Base-by-base conservation (phyloP, 148 eudicot species). In the Diospyros kaki region DNA sequence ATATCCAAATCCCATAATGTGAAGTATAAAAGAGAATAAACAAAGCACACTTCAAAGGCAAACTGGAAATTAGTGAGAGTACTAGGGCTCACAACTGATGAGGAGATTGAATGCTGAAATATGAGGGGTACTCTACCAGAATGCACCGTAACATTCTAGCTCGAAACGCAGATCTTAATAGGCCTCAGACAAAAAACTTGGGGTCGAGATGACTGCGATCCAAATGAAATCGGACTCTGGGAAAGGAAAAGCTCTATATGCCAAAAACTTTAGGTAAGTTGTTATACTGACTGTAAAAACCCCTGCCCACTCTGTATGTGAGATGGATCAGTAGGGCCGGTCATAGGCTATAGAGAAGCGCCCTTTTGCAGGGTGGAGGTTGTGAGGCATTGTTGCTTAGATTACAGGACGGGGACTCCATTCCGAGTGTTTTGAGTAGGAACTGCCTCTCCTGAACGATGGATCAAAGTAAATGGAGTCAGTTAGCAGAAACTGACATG, bases 291-390 rank as follows among this genome's bases (percentile, higher is more conserved):
- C 60, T 56, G 72, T 66, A 59, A 54, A 28, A 50, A 66, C 56
- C 53, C 55, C 17, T 45, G 64, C 50, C 10, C 38, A 74, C 56
- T 42, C 44, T 28, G 45, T 55, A 28, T 41, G 76, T 77, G 75
- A 74, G 68, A 78, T 71, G 78, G 81, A 73, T 76, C 59, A 65
- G 68, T 41, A 43, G 76, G 68, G 69, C 66, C 82, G 76, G 64
- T 93, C 86, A 91, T 64, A 89, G 86, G 72, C 91, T 88, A 73
- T 89, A 89, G 67, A 91, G 92, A 79, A 93, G 98, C 68, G 92
- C 87, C 84, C 92, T 86, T 85, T 91, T 89, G 84, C 98, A 93
- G 48, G 87, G 83, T 67, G 96, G 98, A 77, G 92, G 85, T 69
- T 85, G 89, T 56, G 90, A 70, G 62, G 82, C 61, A 78, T 77